Percentiles rank a stretch among this genome's conserved stretches.
Evolutionary conservation across 1,284 basidiomycete genomes (phyloP).

Genomic region (Tranzscheliella williamsii): DNA sequence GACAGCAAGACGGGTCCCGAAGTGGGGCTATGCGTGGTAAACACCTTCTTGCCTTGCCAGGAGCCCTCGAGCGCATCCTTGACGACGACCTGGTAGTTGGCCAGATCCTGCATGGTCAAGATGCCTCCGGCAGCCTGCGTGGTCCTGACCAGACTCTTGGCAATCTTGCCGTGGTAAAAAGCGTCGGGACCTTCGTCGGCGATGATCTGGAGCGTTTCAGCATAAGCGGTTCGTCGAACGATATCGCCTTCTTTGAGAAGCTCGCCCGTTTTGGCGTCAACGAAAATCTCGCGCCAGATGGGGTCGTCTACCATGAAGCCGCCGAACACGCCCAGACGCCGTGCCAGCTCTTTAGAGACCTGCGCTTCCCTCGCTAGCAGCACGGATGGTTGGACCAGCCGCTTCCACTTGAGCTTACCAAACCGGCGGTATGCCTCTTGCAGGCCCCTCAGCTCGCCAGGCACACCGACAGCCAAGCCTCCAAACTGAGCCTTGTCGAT

Average conservation of each 20-base stretch:
- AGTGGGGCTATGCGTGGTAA: constrained; percentile 69
- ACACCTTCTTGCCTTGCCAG: constrained; percentile 79
- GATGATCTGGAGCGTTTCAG: constrained; percentile 44
- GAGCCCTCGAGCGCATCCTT: constrained; percentile 74
- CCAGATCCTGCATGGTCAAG: constrained; percentile 72
- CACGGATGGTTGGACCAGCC: constrained; percentile 54
- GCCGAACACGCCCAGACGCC: constrained; percentile 60
- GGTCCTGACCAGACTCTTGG: constrained; percentile 73
- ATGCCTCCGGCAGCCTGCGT: constrained; percentile 73
- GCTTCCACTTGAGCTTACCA: constrained; percentile 56
- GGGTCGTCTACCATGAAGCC: constrained; percentile 54
- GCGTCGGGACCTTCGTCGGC: constrained; percentile 44
- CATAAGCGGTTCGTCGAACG: constrained; percentile 42
- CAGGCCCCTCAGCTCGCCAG: constrained; percentile 60
- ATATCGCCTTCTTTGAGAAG: constrained; percentile 63
- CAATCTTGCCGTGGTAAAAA: constrained; percentile 71
- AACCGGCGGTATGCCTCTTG: constrained; percentile 52
- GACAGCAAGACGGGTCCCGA: constrained; percentile 57
- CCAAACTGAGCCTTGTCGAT: constrained; percentile 41
- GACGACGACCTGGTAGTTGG: constrained; percentile 71
- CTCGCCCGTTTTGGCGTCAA: constrained; percentile 61
- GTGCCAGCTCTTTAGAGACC: constrained; percentile 45
- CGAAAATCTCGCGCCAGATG: constrained; percentile 56
- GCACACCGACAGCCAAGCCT: constrained; percentile 58
- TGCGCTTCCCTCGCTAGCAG: constrained; percentile 47